phyloP scores from a whole-genome alignment of 495 filamentous ascomycete species.

The Physcia stellaris region DNA sequence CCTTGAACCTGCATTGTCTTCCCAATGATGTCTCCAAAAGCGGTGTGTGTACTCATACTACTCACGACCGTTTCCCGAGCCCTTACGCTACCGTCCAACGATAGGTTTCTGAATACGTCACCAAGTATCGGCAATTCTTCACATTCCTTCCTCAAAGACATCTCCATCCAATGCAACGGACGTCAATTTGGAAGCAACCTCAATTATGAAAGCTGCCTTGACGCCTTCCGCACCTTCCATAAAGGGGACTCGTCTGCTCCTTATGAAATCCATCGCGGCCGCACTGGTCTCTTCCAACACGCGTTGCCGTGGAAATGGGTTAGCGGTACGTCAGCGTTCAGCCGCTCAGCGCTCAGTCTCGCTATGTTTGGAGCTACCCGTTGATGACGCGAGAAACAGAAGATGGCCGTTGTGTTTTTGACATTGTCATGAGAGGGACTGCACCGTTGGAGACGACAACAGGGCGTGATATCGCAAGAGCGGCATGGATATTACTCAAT shows the following conservation, averaged over 20 bases:
- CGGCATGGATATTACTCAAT: constrained; percentile 1
- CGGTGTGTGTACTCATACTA: too few species aligned
- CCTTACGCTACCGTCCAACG: too few species aligned
- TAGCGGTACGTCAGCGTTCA: not conserved
- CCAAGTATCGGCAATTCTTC: too few species aligned
- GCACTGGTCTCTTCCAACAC: not conserved
- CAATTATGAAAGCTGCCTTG: not conserved
- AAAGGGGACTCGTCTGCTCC: not conserved
- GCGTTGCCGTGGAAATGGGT: constrained; percentile 1
- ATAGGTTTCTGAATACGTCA: too few species aligned
- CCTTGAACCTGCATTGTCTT: too few species aligned
- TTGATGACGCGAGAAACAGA: not conserved
- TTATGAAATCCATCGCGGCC: not conserved
- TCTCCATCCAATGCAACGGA: not conserved
- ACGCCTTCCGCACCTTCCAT: not conserved
- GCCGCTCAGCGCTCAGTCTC: not conserved
- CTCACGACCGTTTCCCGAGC: too few species aligned
- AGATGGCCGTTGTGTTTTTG: not conserved
- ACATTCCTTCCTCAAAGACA: too few species aligned
- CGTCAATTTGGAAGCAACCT: not conserved
- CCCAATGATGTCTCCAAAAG: too few species aligned
- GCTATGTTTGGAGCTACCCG: not conserved
- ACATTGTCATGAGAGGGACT: not conserved
- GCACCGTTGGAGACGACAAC: not conserved
- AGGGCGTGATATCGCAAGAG: not conserved